phyloP scores from a whole-genome alignment of 371 early-diverging fungal species.

The Nematocida parisii region DNA sequence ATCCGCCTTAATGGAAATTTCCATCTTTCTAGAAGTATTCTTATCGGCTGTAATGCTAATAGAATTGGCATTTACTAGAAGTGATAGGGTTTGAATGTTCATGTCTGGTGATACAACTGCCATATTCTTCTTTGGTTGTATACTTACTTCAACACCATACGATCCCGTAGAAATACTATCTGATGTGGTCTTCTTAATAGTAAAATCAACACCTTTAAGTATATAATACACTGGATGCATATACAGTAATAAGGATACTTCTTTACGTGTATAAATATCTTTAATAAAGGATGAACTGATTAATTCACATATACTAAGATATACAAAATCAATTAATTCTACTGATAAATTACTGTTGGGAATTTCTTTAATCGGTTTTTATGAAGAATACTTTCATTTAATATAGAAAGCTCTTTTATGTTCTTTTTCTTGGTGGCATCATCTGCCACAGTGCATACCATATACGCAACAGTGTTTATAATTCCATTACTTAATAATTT shows the following conservation, averaged over 20 bases:
- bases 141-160: not conserved
- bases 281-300: not conserved
- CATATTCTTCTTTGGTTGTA: not conserved
- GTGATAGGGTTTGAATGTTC: not conserved
- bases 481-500: not conserved
- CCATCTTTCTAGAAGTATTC: not conserved
- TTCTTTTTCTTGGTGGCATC: not conserved
- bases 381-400: not conserved
- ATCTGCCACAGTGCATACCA: not conserved
- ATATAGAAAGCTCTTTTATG: not conserved
- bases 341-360: not conserved
- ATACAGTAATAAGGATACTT: not conserved
- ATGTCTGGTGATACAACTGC: not conserved
- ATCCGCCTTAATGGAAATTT: too few relatives aligned
- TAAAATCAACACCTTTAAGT: not conserved
- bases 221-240: constrained; percentile 4
- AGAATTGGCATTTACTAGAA: not conserved
- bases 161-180: not conserved
- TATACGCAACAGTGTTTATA: constrained; percentile 1
- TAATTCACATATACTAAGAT: not conserved
- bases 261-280: not conserved
- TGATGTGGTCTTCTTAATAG: not conserved
- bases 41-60: not conserved
- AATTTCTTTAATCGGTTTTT: not conserved
- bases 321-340: not conserved